Conservation (phyloP, 257 asterid species). For the Linderniella brevidens region DNA sequence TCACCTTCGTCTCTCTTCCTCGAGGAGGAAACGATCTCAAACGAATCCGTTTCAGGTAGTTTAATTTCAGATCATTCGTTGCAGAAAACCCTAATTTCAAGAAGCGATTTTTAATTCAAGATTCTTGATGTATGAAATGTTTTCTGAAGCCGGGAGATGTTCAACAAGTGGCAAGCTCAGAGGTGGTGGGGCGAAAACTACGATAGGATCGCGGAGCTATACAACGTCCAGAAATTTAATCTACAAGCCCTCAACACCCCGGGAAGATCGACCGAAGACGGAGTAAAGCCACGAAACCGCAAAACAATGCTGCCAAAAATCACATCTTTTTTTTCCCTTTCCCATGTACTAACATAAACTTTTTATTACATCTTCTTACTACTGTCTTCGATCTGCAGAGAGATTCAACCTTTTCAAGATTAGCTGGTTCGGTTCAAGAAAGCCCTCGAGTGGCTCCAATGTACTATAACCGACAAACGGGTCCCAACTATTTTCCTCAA, state of each 20-base stretch:
- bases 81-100: not conserved
- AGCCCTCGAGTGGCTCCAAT: slow-evolving; percentile 86
- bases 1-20: slow-evolving; percentile 60
- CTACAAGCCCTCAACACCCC: slow-evolving; percentile 71
- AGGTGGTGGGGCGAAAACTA: slow-evolving; percentile 88
- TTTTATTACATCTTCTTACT: too few relatives aligned
- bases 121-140: slow-evolving; percentile 4
- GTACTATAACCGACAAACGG: too few relatives aligned
- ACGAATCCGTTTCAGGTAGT: slow-evolving; percentile 68
- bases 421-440: slow-evolving; percentile 53
- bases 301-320: too few relatives aligned
- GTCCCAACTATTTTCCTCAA: too few relatives aligned
- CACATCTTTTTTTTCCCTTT: too few relatives aligned
- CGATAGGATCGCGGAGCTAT: slow-evolving; percentile 77
- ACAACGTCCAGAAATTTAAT: slow-evolving; percentile 75
- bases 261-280: slow-evolving; percentile 70
- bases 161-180: slow-evolving; percentile 80
- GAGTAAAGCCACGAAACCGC: slow-evolving; percentile 26
- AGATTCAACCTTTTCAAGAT: slow-evolving; percentile 66
- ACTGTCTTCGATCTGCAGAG: slow-evolving; percentile 33
- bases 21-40: slow-evolving; percentile 68
- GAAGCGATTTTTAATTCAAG: slow-evolving; percentile 1
- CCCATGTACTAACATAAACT: too few relatives aligned
- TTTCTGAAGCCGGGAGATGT: slow-evolving; percentile 64
- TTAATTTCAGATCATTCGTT: slow-evolving; percentile 1